A percentile compares a stretch with the other conserved stretches of the same genome.
phyloP scores from a whole-genome alignment of 306 rosid genomes.

The Corylus americana region DNA sequence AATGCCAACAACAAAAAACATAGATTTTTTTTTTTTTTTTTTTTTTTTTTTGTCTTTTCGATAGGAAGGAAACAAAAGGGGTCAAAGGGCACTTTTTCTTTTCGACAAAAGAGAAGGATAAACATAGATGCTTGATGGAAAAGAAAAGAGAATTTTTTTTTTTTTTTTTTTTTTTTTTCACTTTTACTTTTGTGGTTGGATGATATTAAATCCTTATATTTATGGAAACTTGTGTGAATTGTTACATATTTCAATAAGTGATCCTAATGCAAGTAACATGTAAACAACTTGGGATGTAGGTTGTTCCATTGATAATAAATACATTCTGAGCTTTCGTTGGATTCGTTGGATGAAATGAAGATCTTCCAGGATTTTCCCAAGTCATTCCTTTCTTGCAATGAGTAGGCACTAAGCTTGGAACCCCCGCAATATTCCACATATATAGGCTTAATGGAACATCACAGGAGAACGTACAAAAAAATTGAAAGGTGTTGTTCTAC shows the following conservation, averaged over 20 bases:
- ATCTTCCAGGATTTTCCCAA: conserved; percentile 51
- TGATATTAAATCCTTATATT: not conserved
- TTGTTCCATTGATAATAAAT: not conserved
- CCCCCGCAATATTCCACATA: conserved; percentile 8
- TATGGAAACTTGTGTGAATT: not conserved
- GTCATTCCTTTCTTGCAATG: conserved; percentile 51
- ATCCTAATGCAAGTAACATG: not conserved
- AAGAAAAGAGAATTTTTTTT: no score
- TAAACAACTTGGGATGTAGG: not conserved
- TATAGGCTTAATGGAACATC: not conserved
- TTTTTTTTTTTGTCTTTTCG: no score
- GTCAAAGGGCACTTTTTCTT: no score
- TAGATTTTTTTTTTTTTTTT: no score
- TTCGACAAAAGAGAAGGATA: no score
- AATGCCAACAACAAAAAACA: no score
- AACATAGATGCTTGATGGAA: no score
- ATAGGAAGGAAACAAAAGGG: no score
- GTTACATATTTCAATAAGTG: not conserved
- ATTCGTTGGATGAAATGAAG: not conserved
- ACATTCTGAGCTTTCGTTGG: not conserved
- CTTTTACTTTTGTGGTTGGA: no score
- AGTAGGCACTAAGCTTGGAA: conserved; percentile 46
- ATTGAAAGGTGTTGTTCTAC: not conserved
- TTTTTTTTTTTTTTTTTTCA: no score
- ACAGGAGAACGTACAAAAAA: not conserved